Evolutionary conservation across 2,329 filamentous ascomycete genomes (phyloP), one percentile per base, ranked within the genome.

Genomic region (Thelonectria blattea): DNA sequence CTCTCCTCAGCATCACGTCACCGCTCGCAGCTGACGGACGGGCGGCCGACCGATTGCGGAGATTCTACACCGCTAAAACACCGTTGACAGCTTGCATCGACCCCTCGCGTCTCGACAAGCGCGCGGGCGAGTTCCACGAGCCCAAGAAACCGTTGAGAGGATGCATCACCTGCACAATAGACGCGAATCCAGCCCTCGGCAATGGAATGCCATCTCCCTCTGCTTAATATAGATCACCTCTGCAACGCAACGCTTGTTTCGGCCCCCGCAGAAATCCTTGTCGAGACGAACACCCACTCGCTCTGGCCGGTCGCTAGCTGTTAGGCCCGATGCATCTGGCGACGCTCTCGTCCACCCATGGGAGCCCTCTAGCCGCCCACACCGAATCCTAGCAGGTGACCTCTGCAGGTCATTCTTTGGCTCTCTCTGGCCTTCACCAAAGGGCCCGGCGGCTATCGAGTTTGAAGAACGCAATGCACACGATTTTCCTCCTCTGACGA

Each of bases 321-420:
- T 54, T 69, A 17, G 54, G 5, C 43, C 43, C 32, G 42, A 20
- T 39, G 30, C n/a, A 17, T 45, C 10, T 49, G 50, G 32, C 18
- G 50, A 18, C 34, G 48, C 54, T 56, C 60, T 57, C 49, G 50
- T 43, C 68, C 68, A 70, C 55, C 58, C 68, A 70, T 57, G n/a
- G 54, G 59, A 49, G 34, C 53, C 58, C 68, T 68, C 45, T 70
- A 70, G 47, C 68, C 68, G 68, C 68, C 66, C 60, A 62, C 52
- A 45, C 53, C 43, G 55, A 49, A 17, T 5, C 49, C 56, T 56
- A 52, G 60, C 58, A 61, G 45, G 54, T 52, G 39, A 48, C 59
- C 20, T 2, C 27, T 30, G 27, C 8, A 30, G 27, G 27, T 30
- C 27, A 30, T 30, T 30, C 27, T 30, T 30, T 30, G 27, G 27